Conservation (phyloP, 768 basidiomycete genomes). For the Trametes sanguinea region DNA sequence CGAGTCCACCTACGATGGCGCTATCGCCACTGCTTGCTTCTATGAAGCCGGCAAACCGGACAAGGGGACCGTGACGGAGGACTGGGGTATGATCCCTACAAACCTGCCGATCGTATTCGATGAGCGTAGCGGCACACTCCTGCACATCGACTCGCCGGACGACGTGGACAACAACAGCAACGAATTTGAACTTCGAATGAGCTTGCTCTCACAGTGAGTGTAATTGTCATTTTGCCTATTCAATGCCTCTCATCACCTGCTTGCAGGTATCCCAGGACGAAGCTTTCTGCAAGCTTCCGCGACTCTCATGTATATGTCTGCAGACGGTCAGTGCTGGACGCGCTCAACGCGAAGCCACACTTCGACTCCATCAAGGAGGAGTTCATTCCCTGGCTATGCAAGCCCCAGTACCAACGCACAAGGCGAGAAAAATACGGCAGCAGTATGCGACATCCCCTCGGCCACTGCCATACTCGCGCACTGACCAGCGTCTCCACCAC, state of each 20-base stretch:
- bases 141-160: conserved; percentile 74
- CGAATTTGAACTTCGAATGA: conserved; percentile 75
- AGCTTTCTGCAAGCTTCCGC: conserved; percentile 64
- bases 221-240: neutral
- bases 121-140: conserved; percentile 58
- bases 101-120: conserved; percentile 68
- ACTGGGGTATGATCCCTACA: conserved; percentile 58
- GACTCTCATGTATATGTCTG: conserved; percentile 95
- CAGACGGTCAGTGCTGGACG: conserved; percentile 69
- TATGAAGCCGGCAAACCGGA: conserved; percentile 52
- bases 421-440: conserved; percentile 61
- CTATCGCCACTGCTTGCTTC: conserved; percentile 71
- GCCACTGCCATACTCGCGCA: neutral
- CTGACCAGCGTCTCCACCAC: too few relatives aligned
- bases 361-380: conserved; percentile 88
- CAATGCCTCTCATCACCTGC: conserved; percentile 5
- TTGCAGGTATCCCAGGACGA: conserved; percentile 68
- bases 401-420: conserved; percentile 71
- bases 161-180: conserved; percentile 67
- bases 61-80: conserved; percentile 58
- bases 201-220: conserved; percentile 64
- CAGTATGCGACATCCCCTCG: conserved; percentile 39
- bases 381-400: conserved; percentile 91
- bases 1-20: conserved; percentile 62
- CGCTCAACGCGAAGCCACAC: conserved; percentile 64